Evolutionary conservation across 1,139 yeast genomes (phyloP).

Genomic region (Pichia sp.): DNA sequence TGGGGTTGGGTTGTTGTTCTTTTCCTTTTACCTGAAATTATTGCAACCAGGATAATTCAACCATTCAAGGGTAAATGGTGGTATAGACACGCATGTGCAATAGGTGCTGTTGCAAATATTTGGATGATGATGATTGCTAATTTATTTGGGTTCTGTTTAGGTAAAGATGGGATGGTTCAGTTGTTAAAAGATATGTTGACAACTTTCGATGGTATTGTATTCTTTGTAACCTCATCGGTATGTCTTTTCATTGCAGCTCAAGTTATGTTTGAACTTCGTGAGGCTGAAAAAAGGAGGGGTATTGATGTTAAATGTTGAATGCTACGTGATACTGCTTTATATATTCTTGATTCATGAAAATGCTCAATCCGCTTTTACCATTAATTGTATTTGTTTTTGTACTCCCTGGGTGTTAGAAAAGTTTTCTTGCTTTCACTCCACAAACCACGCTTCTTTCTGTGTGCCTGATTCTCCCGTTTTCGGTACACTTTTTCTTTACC

Average conservation of each 20-base stretch:
- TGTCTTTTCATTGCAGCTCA: constrained; percentile 80
- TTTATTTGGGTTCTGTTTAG: constrained; percentile 88
- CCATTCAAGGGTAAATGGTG: constrained; percentile 47
- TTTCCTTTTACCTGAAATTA: constrained; percentile 81
- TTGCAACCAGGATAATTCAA: constrained; percentile 43
- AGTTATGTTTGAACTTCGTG: constrained; percentile 91
- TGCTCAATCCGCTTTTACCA: no score
- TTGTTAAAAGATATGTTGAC: constrained; percentile 65
- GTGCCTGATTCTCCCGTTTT: constrained; percentile 53
- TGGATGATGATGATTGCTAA: constrained; percentile 99
- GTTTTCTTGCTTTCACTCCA: constrained; percentile 48
- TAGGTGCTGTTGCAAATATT: constrained; percentile 82
- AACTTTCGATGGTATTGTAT: constrained; percentile 59
- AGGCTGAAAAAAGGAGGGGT: constrained; percentile 76
- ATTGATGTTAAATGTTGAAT: constrained; percentile 48
- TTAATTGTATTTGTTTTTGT: constrained; percentile 40
- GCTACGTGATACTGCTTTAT: not conserved
- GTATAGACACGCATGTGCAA: constrained; percentile 76
- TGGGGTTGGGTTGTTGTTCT: constrained; percentile 97
- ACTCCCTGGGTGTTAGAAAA: constrained; percentile 75
- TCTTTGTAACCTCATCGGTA: constrained; percentile 55
- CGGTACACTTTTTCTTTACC: constrained; percentile 58
- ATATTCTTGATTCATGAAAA: not conserved
- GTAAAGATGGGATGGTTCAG: constrained; percentile 70
- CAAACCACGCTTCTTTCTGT: constrained; percentile 51